phyloP scores from a whole-genome alignment of 2,329 filamentous ascomycete species.

The Fusarium camptoceras region DNA sequence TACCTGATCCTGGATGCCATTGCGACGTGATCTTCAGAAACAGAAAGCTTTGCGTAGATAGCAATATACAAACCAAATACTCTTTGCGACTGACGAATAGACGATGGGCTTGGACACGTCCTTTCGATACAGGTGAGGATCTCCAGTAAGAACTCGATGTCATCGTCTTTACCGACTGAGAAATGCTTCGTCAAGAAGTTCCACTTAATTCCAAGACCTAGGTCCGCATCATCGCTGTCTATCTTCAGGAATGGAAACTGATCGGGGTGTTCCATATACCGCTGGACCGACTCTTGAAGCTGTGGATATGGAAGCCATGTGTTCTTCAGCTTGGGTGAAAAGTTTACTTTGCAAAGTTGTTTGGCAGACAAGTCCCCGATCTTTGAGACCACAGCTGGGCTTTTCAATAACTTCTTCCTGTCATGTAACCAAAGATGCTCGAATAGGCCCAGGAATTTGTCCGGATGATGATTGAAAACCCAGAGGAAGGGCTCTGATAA shows the following conservation, averaged over 20 bases:
- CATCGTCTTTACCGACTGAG: neutral
- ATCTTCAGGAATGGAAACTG: constrained; percentile 22
- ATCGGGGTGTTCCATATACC: constrained; percentile 17
- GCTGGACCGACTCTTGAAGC: neutral
- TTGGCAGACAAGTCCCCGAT: constrained; percentile 1
- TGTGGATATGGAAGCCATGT: constrained; percentile 24
- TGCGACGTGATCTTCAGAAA: neutral
- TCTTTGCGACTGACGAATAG: neutral
- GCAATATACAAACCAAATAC: constrained; percentile 29
- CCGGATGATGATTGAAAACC: constrained; percentile 1
- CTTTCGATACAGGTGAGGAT: constrained; percentile 9
- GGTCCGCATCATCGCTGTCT: neutral
- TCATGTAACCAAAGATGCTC: constrained; percentile 27
- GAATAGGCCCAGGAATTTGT: constrained; percentile 19
- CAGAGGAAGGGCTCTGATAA: constrained; percentile 24
- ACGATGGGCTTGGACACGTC: neutral
- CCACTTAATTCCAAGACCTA: neutral
- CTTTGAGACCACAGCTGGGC: neutral
- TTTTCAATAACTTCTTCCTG: neutral
- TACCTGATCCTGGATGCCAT: constrained; percentile 1
- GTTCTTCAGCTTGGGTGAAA: neutral
- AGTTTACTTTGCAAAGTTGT: constrained; percentile 14
- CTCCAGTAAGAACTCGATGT: constrained; percentile 21
- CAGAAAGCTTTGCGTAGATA: constrained; percentile 16
- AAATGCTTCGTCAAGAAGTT: constrained; percentile 19